Percentiles rank a stretch among this genome's conserved stretches.
Evolutionary conservation across 2,329 filamentous ascomycete genomes (phyloP).

Genomic region (Botryotinia narcissicola): DNA sequence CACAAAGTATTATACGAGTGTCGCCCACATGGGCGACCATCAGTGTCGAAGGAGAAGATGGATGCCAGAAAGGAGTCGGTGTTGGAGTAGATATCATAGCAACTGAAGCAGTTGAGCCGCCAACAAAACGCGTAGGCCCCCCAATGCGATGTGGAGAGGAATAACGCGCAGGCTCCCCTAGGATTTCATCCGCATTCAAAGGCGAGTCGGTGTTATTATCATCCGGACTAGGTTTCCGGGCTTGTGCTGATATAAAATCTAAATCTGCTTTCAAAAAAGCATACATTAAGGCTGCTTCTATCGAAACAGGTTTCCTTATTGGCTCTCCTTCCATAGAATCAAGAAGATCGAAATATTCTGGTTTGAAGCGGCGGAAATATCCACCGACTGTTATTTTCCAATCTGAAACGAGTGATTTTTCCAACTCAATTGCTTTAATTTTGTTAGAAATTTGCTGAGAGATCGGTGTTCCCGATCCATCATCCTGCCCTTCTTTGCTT

Average conservation of each 20-base stretch:
- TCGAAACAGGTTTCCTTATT: conserved; percentile 49
- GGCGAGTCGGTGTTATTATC: conserved; percentile 72
- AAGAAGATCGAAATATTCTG: conserved; percentile 64
- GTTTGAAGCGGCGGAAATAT: conserved; percentile 89
- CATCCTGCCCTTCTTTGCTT: conserved; percentile 50
- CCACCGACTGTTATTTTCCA: conserved; percentile 88
- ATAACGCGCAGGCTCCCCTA: conserved; percentile 60
- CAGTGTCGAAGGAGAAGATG: conserved; percentile 77
- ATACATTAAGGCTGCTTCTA: conserved; percentile 81
- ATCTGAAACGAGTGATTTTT: conserved; percentile 67
- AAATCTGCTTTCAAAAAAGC: conserved; percentile 92
- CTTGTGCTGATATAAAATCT: conserved; percentile 89
- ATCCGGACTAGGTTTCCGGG: conserved; percentile 71
- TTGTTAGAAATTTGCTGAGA: conserved; percentile 44
- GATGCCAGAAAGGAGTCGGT: conserved; percentile 92
- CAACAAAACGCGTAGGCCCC: conserved; percentile 77
- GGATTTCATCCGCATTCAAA: conserved; percentile 79
- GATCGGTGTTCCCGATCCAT: conserved; percentile 43
- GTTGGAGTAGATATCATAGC: conserved; percentile 91
- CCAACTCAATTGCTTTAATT: conserved; percentile 63
- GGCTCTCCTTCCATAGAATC: conserved; percentile 35
- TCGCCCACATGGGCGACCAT: conserved; percentile 91
- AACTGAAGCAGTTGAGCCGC: conserved; percentile 87
- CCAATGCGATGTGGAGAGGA: conserved; percentile 64
- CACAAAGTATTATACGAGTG: conserved; percentile 85